A percentile compares a stretch with the other conserved stretches of the same genome.
Evolutionary conservation across 441 rosid species (phyloP).

Genomic region (Theobroma grandiflorum): DNA sequence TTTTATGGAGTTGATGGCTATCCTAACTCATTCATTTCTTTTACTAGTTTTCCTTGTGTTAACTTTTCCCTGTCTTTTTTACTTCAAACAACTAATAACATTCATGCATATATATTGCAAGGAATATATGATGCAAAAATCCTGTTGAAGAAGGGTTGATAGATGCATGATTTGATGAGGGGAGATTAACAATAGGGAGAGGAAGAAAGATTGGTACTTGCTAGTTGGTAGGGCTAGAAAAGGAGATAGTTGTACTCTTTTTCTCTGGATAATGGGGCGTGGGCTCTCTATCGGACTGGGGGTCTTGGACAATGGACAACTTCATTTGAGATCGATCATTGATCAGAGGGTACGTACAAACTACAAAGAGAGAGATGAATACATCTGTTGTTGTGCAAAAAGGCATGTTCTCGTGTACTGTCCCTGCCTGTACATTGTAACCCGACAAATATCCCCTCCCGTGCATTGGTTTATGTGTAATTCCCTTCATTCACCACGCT

Average conservation of each 20-base stretch:
- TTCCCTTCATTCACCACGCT: neutral
- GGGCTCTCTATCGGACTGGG: no score
- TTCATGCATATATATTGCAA: no score
- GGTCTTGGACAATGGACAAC: neutral
- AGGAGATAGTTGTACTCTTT: neutral
- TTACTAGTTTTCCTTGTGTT: no score
- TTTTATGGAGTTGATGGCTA: neutral
- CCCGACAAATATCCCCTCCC: neutral
- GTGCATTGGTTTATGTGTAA: neutral
- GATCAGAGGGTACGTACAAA: neutral
- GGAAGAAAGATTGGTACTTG: neutral
- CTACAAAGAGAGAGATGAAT: neutral
- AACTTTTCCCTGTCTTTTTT: no score
- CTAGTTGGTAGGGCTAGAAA: neutral
- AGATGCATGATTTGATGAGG: no score
- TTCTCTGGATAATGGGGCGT: neutral
- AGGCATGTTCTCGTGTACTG: neutral
- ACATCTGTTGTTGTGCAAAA: neutral
- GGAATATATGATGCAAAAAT: no score
- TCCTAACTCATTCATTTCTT: no score
- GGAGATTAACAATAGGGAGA: neutral
- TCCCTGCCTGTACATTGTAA: slow-evolving; percentile 2
- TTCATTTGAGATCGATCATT: neutral
- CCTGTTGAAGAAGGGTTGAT: neutral
- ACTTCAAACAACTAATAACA: no score